These are phyloP conservation scores for Otatea glauca DNA, from an alignment of 176 grass and related monocot genomes.

Conservation along the genomic window DNA sequence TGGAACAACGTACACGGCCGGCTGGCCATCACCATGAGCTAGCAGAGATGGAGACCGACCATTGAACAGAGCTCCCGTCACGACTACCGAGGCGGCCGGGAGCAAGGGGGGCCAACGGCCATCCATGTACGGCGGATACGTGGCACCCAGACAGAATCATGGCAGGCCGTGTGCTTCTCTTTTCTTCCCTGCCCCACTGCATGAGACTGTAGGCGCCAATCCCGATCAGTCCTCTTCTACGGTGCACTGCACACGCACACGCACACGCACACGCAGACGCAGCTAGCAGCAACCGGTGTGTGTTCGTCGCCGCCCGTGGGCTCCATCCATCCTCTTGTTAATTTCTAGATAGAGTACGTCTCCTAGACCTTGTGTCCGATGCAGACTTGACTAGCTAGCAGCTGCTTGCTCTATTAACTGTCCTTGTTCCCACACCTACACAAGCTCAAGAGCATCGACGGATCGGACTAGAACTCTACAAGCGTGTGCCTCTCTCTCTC, in stretches of 20 bases:
- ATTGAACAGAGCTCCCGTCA: background rate
- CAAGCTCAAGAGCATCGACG: background rate
- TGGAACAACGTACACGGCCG: background rate
- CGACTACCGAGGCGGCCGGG: conserved; percentile 6
- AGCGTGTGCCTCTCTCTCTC: background rate
- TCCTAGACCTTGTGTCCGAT: background rate
- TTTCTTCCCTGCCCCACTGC: background rate
- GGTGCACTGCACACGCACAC: background rate
- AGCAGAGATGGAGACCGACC: background rate
- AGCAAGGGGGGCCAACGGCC: background rate
- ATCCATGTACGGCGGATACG: background rate
- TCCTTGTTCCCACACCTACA: background rate
- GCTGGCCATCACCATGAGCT: background rate
- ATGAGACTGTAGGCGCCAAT: conserved; percentile 50
- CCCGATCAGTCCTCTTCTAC: conserved; percentile 16
- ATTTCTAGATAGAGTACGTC: too few relatives aligned
- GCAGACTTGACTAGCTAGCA: background rate
- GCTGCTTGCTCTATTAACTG: background rate
- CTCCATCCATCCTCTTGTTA: background rate
- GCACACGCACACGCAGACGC: too few relatives aligned
- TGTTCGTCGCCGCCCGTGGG: background rate
- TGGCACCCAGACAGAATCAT: conserved; percentile 27
- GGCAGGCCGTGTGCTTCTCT: background rate
- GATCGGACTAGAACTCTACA: background rate
- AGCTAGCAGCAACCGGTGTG: background rate